phyloP scores from a whole-genome alignment of 1,284 basidiomycete genomes.

The Sphagnurus paluster region DNA sequence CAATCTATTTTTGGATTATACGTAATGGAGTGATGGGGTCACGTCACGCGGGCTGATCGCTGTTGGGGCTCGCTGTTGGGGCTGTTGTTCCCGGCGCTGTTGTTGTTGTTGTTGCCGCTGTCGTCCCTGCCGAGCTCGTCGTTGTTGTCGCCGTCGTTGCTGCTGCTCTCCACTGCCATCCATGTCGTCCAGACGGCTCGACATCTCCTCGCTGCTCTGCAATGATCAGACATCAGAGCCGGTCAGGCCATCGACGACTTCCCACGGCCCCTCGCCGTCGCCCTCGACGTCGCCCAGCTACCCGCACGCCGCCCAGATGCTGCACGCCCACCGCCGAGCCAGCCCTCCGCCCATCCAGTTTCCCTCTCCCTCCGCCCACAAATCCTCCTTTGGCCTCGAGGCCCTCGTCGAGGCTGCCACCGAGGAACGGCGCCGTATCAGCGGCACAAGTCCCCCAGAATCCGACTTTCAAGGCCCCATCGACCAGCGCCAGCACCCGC shows the following conservation, averaged over 20 bases:
- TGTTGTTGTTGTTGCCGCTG: constrained; percentile 2
- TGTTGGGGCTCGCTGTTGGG: constrained; percentile 1
- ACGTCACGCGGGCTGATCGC: constrained; percentile 12
- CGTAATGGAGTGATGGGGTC: background rate
- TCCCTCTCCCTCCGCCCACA: constrained; percentile 7
- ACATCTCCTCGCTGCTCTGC: constrained; percentile 72
- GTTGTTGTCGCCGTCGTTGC: constrained; percentile 13
- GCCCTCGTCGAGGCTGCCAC: constrained; percentile 39
- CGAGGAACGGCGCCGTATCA: constrained; percentile 31
- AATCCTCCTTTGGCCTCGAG: constrained; percentile 28
- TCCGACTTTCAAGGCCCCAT: constrained; percentile 12
- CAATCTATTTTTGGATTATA: constrained; percentile 1
- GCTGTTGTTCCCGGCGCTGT: constrained; percentile 3
- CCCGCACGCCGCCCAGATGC: constrained; percentile 16
- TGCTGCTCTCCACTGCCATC: constrained; percentile 22
- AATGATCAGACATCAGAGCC: constrained; percentile 41
- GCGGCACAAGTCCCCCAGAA: constrained; percentile 14
- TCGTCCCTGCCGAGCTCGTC: constrained; percentile 15
- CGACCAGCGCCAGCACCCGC: constrained; percentile 14
- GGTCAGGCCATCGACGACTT: constrained; percentile 26
- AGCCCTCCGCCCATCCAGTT: constrained; percentile 7
- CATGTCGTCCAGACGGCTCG: constrained; percentile 67
- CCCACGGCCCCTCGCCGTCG: constrained; percentile 8
- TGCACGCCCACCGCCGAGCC: constrained; percentile 15
- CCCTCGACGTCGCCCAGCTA: constrained; percentile 18